Evolutionary conservation across 2,329 filamentous ascomycete genomes (phyloP).

Genomic region (Corynespora cassiicola): DNA sequence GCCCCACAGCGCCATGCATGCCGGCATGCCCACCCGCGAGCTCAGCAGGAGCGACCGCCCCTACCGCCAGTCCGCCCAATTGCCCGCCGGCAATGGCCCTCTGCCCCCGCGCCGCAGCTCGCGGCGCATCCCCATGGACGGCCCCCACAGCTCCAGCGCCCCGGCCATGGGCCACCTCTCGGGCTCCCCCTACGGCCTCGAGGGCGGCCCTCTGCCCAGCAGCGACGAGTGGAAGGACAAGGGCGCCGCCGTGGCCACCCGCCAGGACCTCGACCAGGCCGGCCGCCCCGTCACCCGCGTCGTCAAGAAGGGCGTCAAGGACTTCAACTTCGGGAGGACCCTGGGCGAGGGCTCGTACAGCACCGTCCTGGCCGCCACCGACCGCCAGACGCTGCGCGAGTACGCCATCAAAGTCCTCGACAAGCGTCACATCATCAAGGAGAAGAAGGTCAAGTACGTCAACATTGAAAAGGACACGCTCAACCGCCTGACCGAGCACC

Average conservation of each 20-base stretch:
- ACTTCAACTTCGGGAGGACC: constrained; percentile 91
- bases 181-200: constrained; percentile 57
- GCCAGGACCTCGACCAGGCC: constrained; percentile 83
- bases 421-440: constrained; percentile 99
- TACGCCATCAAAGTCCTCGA: constrained; percentile 98
- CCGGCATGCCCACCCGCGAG: constrained; percentile 70
- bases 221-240: constrained; percentile 96
- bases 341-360: constrained; percentile 98
- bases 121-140: constrained; percentile 68
- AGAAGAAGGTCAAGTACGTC: constrained; percentile 99
- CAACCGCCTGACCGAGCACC: constrained; percentile 94
- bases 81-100: constrained; percentile 64
- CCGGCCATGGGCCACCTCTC: constrained; percentile 30
- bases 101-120: constrained; percentile 80
- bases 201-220: constrained; percentile 66
- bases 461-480: constrained; percentile 99
- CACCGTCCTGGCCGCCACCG: constrained; percentile 90
- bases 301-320: constrained; percentile 95
- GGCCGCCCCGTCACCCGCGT: constrained; percentile 82
- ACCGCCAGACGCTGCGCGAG: constrained; percentile 91
- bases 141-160: constrained; percentile 17
- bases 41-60: constrained; percentile 71
- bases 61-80: constrained; percentile 66
- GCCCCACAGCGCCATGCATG: constrained; percentile 65
- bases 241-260: constrained; percentile 84